Evolutionary conservation across 768 basidiomycete genomes (phyloP), one percentile per base, ranked within the genome.

Genomic region (Gloeostereum incarnatum): DNA sequence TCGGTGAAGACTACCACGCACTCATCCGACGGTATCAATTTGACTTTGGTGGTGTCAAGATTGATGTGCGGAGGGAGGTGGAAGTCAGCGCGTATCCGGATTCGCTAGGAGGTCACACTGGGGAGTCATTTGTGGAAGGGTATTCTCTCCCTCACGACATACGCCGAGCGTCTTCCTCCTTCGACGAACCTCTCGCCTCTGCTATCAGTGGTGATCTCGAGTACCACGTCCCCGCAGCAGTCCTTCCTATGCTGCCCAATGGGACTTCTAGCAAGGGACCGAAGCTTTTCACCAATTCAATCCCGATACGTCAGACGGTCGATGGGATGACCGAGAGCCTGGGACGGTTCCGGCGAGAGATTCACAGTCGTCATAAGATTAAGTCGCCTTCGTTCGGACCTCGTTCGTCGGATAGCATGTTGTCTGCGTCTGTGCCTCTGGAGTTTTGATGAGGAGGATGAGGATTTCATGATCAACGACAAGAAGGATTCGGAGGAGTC

Each of bases 241-340:
- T 75, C 22, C 67, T 91, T 1, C 90, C 90, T 0, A 86, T 87
- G 75, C 67, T 82, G 25, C 89, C 88, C 0, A 92, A 92, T 46
- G 87, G 86, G 13, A 53, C 52, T 4, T 57, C 65, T 1, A 57
- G 63, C 10, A 47, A 61, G 5, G 50, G 57, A 4, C 61, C 63
- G 3, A 60, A 62, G 36, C 60, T 61, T 3, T 64, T 69, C 39
- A 56, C 63, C 14, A 66, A 65, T 35, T 57, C 76, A 4, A 78
- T 82, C 5, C 77, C 78, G 1, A 78, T 81, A 17, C 62, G 75
- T 4, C 65, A 62, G 10, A 66, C 77, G 27, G 66, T 64, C 3
- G 71, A 74, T 35, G 72, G 69, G 21, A 68, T 85, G 54, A 70
- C 66, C 6, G 80, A 74, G 52, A 68, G 81, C 0, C 45, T 87